Base-by-base conservation (phyloP, 1,139 yeast species). In the Entelexis sorbosivorans region DNA sequence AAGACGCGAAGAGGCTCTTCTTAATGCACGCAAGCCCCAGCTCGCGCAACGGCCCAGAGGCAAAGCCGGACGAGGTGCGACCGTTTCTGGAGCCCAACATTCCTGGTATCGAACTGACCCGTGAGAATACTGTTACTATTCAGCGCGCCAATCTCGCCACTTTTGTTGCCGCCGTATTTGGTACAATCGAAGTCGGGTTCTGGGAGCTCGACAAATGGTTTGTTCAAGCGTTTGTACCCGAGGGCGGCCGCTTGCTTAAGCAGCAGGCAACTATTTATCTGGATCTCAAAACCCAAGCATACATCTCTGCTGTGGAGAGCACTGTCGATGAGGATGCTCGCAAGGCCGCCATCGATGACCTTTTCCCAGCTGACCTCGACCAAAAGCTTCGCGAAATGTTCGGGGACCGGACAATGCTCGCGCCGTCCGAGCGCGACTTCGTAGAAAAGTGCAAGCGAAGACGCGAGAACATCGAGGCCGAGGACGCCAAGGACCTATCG, bases 261-360 rank as follows among this genome's bases (percentile, higher is more conserved):
- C 79, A 84, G 7, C 95, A 85, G 59, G 88, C 95, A 0, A 79
- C 78, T 2, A 68, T 91, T 51, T 87, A 75, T 60, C 72, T 91
- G 49, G 96, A 91, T 60, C 73, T 91, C 63, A 91, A 91, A 64
- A 91, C 98, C 0, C 98, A 91, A 66, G 96, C 96, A 0, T 91
- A 81, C 62, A 88, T 91, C 26, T 82, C 96, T 0, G 95, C 95
- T 0, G 69, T 89, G 57, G 86, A 82, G 60, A 35, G 52, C n/a
- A 46, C 51, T 5, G 40, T 47, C 9, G 57, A 55, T 20, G 20
- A 33, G 4, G 88, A 81, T 54, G 68, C 81, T 56, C 73, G 86
- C 59, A 75, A 74, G 54, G 91, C 83, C 50, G 77, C 87, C 10
- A 68, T 89, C 56, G 81, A 85, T 56, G 87, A 81, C 60, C 75